Percentiles rank a stretch among this genome's conserved stretches.
Evolutionary conservation across 495 filamentous ascomycete genomes (phyloP).

Genomic region (Extremus antarcticus): DNA sequence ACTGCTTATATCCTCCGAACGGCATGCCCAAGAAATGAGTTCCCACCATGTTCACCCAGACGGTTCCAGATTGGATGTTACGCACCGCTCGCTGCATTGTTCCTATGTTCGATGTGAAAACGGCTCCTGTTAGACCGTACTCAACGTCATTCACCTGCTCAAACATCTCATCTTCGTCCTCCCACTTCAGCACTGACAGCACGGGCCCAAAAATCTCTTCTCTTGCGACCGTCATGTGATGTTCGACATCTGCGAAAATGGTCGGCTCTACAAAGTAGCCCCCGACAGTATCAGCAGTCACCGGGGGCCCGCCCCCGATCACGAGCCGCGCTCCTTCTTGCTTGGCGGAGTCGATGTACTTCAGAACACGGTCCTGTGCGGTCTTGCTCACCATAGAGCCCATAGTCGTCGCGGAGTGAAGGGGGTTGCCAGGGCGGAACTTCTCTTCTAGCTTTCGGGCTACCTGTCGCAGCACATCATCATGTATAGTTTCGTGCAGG

Average conservation of each 20-base stretch:
- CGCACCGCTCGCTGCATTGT: slow-evolving; percentile 71
- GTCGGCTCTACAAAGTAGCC: slow-evolving; percentile 43
- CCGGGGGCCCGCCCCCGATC: slow-evolving; percentile 49
- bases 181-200: slow-evolving; percentile 29
- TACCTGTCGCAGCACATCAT: slow-evolving; percentile 66
- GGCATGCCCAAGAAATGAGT: slow-evolving; percentile 44
- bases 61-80: slow-evolving; percentile 82
- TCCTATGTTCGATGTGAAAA: slow-evolving; percentile 73
- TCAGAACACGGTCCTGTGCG: slow-evolving; percentile 76
- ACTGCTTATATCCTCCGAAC: slow-evolving; percentile 91
- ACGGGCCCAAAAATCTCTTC: slow-evolving; percentile 44
- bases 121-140: slow-evolving; percentile 15
- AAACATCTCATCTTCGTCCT: slow-evolving; percentile 12
- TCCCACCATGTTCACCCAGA: slow-evolving; percentile 65
- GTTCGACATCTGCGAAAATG: slow-evolving; percentile 35
- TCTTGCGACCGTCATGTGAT: slow-evolving; percentile 31
- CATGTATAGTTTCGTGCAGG: slow-evolving; percentile 72
- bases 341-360: slow-evolving; percentile 70
- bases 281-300: slow-evolving; percentile 20
- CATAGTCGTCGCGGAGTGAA: slow-evolving; percentile 72
- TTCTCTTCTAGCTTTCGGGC: slow-evolving; percentile 53
- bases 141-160: slow-evolving; percentile 10
- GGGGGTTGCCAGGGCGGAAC: slow-evolving; percentile 75
- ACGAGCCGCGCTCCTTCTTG: slow-evolving; percentile 77
- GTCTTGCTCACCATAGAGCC: slow-evolving; percentile 82